These are phyloP conservation scores for Albatrellus ellisii DNA, from an alignment of 768 basidiomycete genomes.

Conservation along the genomic window DNA sequence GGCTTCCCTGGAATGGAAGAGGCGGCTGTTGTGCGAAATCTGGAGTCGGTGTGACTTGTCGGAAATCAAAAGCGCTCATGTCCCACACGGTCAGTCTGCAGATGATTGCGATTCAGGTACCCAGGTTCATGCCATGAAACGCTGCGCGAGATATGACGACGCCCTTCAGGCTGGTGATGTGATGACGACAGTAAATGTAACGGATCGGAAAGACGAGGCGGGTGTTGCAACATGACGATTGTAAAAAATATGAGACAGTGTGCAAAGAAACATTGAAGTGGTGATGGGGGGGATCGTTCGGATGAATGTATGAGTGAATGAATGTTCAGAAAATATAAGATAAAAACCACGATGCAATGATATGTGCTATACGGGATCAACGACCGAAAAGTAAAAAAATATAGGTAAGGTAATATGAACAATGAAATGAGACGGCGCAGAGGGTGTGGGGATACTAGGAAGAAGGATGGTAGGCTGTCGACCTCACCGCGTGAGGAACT, in stretches of 20 bases:
- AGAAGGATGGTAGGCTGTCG: conserved; percentile 37
- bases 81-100: no score
- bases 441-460: conserved; percentile 26
- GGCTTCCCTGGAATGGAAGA: no score
- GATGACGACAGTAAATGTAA: conserved; percentile 11
- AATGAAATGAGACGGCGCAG: conserved; percentile 71
- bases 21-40: no score
- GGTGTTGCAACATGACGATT: conserved; percentile 13
- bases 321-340: conserved; percentile 7
- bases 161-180: conserved; percentile 12
- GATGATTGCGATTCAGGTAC: conserved; percentile 11
- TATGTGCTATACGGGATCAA: conserved; percentile 24
- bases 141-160: conserved; percentile 14
- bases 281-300: conserved; percentile 14
- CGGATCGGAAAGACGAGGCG: conserved; percentile 1
- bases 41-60: no score
- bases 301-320: conserved; percentile 10
- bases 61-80: no score
- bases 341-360: conserved; percentile 16
- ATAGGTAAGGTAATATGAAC: conserved; percentile 64
- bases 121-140: conserved; percentile 14
- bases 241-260: conserved; percentile 12
- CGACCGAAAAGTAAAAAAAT: conserved; percentile 21
- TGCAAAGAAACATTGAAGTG: conserved; percentile 12
- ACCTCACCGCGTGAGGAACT: conserved; percentile 38